These are phyloP conservation scores for Pythium dissotocum DNA, from an alignment of 352 stramenopile species.

Conservation along the genomic window DNA sequence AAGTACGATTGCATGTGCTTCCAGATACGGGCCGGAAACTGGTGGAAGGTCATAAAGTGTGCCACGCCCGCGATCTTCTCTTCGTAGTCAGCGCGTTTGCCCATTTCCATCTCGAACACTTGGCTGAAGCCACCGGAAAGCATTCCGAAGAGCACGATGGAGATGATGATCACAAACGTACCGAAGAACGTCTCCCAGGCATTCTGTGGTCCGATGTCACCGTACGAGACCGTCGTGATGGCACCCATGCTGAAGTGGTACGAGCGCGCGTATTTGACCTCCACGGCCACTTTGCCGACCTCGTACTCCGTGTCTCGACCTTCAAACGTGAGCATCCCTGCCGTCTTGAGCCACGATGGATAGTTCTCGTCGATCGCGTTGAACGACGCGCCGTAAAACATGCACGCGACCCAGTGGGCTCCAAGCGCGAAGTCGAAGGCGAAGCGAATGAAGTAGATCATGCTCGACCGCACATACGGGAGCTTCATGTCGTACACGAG, in stretches of 20 bases:
- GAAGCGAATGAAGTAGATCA: conserved; percentile 47
- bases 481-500: conserved; percentile 56
- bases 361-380: background rate
- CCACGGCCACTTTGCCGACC: conserved; percentile 39
- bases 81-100: conserved; percentile 59
- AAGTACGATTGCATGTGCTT: conserved; percentile 59
- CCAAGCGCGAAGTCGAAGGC: conserved; percentile 35
- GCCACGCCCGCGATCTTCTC: conserved; percentile 57
- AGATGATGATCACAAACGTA: conserved; percentile 66
- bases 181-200: conserved; percentile 51
- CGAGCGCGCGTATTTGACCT: conserved; percentile 46
- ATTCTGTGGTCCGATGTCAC: conserved; percentile 69
- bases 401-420: conserved; percentile 32
- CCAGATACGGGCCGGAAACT: conserved; percentile 54
- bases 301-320: conserved; percentile 30
- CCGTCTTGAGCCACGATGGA: conserved; percentile 28
- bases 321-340: conserved; percentile 53
- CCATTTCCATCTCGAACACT: conserved; percentile 69
- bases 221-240: conserved; percentile 78
- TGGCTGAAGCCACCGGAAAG: conserved; percentile 71
- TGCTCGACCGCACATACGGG: conserved; percentile 15
- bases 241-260: conserved; percentile 74
- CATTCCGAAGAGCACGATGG: conserved; percentile 67
- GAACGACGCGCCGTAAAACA: conserved; percentile 30
- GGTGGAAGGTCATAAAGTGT: conserved; percentile 66